Evolutionary conservation across 495 filamentous ascomycete species (phyloP), one percentile per base, ranked within the genome.

Genomic region (Penicillium cinerascens): DNA sequence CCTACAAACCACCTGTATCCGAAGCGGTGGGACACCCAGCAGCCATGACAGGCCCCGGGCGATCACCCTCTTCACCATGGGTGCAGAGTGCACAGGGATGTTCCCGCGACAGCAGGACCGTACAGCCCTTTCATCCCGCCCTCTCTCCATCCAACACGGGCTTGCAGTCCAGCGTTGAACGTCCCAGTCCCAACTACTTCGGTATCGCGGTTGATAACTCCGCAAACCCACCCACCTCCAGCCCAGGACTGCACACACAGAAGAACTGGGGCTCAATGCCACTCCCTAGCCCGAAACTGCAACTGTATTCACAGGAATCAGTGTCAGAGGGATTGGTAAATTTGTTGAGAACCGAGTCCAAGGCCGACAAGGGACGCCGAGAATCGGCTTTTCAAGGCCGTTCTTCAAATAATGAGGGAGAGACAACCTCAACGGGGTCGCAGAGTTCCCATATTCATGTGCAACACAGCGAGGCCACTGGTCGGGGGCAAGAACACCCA

Each of bases 151-250:
- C 70, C 68, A 68, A 66, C 16, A 22, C 46, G 73, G 76, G 66
- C 58, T 61, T 51, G 64, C 70, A 51, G 57, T 71, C 52, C 59
- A 72, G 37, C 64, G 64, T 47, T 50, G 72, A 69, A 56, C 68
- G 78, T 6, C 65, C 85, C 17, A 89, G 87, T 62, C 86, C 89
- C 17, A 89, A 86, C 63, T 96, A 96, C 68, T 96, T 96, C 58
- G 86, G 85, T 41, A 77, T 93, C 42, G 71, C 77, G 25, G 70
- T 87, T 46, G 87, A 92, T 38, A 74, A 80, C 26, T 52, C 69
- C 20, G 73, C 60, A 42, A 84, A 87, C 55, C 67, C 79, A n/a
- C 74, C 80, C 47, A 77, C 82, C 43, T 87, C 86, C 2, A 76
- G 75, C 42, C 71, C 76, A 38, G 70, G 82, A 17, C 76, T 82